A percentile compares a stretch with the other conserved stretches of the same genome.
Conservation (phyloP, 805 yeast genomes). For the Zygotorulaspora chibaensis region DNA sequence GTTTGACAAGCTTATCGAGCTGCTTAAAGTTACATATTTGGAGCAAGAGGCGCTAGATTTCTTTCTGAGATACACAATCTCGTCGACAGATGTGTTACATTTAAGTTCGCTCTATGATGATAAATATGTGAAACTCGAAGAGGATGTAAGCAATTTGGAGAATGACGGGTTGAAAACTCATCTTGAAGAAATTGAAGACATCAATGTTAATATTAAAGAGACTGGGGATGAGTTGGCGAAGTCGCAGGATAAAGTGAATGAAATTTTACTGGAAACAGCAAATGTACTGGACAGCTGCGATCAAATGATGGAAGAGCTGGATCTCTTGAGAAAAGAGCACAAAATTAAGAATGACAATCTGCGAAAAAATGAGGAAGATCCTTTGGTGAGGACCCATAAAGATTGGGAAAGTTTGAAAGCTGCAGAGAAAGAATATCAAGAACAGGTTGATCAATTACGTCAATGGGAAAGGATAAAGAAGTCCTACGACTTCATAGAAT, state of each 20-base stretch:
- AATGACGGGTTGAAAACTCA: constrained; percentile 17
- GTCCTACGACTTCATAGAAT: constrained; percentile 6
- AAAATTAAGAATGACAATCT: constrained; percentile 6
- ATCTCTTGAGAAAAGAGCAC: constrained; percentile 13
- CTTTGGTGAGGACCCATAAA: constrained; percentile 7
- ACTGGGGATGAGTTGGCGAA: constrained; percentile 18
- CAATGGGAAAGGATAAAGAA: constrained; percentile 9
- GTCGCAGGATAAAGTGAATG: constrained; percentile 23
- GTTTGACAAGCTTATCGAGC: constrained; percentile 21
- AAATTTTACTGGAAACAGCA: constrained; percentile 20
- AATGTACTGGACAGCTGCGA: constrained; percentile 28
- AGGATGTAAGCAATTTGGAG: constrained; percentile 21
- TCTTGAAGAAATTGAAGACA: constrained; percentile 19
- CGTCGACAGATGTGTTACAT: constrained; percentile 19
- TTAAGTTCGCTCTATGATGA: constrained; percentile 26
- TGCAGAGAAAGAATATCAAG: constrained; percentile 1
- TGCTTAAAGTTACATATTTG: constrained; percentile 25
- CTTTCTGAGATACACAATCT: constrained; percentile 29
- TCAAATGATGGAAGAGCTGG: constrained; percentile 20
- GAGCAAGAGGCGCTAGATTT: constrained; percentile 34
- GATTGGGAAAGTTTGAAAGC: constrained; percentile 14
- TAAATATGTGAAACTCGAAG: constrained; percentile 17
- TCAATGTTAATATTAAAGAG: constrained; percentile 16
- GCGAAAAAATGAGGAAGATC: constrained; percentile 6
- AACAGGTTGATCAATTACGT: constrained; percentile 6